Evolutionary conservation across 1,284 basidiomycete genomes (phyloP).

Genomic region (Phaffia rhodozyma): DNA sequence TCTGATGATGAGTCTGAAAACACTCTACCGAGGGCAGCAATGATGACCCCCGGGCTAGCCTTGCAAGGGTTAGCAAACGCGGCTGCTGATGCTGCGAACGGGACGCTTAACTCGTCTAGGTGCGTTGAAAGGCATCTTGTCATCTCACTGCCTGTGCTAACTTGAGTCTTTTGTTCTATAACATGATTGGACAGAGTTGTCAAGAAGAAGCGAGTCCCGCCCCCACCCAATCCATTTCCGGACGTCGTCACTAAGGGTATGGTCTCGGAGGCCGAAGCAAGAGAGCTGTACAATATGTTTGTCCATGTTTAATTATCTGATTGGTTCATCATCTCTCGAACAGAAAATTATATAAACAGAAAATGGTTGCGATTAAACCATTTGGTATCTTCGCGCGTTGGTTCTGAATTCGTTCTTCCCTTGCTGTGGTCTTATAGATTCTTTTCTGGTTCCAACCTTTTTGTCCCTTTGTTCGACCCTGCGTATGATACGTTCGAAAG

Average conservation of each 20-base stretch:
- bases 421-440: conserved; percentile 48
- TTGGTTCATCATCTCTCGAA: too few relatives aligned
- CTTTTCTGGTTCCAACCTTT: conserved; percentile 87
- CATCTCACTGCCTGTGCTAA: background rate
- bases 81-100: conserved; percentile 5
- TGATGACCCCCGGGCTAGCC: conserved; percentile 54
- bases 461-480: conserved; percentile 84
- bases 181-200: conserved; percentile 19
- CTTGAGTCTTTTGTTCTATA: background rate
- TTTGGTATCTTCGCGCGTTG: conserved; percentile 20
- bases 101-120: conserved; percentile 6
- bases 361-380: background rate
- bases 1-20: conserved; percentile 82
- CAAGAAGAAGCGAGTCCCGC: conserved; percentile 75
- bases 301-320: conserved; percentile 23
- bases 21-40: conserved; percentile 59
- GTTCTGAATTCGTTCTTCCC: conserved; percentile 19
- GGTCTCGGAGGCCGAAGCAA: conserved; percentile 64
- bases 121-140: background rate
- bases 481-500: conserved; percentile 81
- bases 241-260: conserved; percentile 42
- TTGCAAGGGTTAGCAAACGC: conserved; percentile 23
- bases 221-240: conserved; percentile 49
- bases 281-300: conserved; percentile 69
- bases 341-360: too few relatives aligned